A percentile compares a stretch with the other conserved stretches of the same genome.
Conservation (phyloP, 169 alveolate species). For the Theileria orientalis region DNA sequence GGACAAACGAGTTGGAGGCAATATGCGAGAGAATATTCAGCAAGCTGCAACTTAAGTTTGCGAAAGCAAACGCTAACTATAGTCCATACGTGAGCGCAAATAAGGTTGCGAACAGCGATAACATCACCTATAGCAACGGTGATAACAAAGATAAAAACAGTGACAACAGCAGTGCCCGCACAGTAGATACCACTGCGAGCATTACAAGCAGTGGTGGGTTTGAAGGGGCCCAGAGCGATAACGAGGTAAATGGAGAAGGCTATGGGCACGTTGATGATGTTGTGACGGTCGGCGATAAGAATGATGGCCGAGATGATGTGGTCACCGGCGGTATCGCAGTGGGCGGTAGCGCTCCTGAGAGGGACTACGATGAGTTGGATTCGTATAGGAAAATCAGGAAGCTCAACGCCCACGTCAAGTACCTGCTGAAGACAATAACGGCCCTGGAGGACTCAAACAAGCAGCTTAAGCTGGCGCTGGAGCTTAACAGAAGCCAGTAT, state of each 20-base stretch:
- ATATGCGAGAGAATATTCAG: background rate
- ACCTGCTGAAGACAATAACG: slow-evolving; percentile 37
- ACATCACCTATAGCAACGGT: too few species aligned
- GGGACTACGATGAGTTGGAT: background rate
- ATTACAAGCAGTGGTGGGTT: too few species aligned
- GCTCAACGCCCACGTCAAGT: slow-evolving; percentile 23
- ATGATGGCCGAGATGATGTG: too few species aligned
- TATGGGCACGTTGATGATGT: too few species aligned
- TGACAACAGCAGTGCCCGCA: too few species aligned
- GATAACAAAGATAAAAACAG: too few species aligned
- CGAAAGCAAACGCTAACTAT: background rate
- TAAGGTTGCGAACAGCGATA: too few species aligned
- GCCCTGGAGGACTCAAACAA: slow-evolving; percentile 44
- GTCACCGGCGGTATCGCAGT: too few species aligned
- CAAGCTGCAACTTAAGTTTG: background rate
- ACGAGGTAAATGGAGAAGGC: background rate
- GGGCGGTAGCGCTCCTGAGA: background rate
- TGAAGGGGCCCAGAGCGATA: too few species aligned
- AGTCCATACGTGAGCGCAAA: too few species aligned
- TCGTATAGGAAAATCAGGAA: slow-evolving; percentile 14
- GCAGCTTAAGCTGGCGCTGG: slow-evolving; percentile 28
- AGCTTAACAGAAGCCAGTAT: slow-evolving; percentile 32
- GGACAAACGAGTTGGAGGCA: background rate
- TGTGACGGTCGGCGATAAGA: too few species aligned
- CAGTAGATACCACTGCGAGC: too few species aligned